These are phyloP conservation scores for Thielaviopsis cerberus DNA, from an alignment of 2,329 filamentous ascomycete species.

Conservation along the genomic window DNA sequence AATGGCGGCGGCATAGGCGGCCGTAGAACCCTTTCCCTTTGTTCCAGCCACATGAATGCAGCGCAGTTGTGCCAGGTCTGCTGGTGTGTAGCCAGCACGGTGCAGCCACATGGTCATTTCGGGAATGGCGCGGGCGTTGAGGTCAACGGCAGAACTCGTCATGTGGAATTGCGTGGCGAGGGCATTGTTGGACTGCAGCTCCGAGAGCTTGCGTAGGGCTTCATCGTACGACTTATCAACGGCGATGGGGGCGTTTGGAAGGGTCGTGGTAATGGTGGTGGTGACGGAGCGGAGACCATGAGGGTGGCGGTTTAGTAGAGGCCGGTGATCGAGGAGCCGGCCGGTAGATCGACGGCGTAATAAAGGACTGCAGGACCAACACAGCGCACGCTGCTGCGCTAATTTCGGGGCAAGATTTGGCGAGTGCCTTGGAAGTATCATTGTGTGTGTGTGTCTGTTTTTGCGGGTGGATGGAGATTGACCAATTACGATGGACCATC, in stretches of 20 bases:
- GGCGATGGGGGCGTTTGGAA: neutral
- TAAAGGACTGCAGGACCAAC: neutral
- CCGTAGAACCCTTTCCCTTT: slow-evolving; percentile 84
- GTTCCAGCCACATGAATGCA: slow-evolving; percentile 78
- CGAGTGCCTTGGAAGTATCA: neutral
- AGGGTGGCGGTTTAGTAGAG: neutral
- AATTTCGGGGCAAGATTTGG: neutral
- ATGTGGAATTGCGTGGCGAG: slow-evolving; percentile 33
- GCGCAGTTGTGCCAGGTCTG: slow-evolving; percentile 25
- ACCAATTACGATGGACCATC: neutral
- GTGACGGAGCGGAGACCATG: neutral
- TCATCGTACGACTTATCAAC: slow-evolving; percentile 32
- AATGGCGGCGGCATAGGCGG: slow-evolving; percentile 65
- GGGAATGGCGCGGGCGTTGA: slow-evolving; percentile 59
- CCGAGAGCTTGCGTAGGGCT: slow-evolving; percentile 56
- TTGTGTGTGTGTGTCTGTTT: neutral
- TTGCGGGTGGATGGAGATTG: neutral
- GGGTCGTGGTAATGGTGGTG: neutral
- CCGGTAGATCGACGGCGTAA: neutral
- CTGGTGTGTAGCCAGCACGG: slow-evolving; percentile 50
- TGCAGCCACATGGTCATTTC: slow-evolving; percentile 66
- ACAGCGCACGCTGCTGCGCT: too few relatives aligned
- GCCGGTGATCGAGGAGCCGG: too few relatives aligned
- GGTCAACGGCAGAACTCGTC: slow-evolving; percentile 15
- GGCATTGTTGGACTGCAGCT: slow-evolving; percentile 61